Evolutionary conservation across 139 green algal species (phyloP), one percentile per base, ranked within the genome.

Genomic region (Chlorella sp.): DNA sequence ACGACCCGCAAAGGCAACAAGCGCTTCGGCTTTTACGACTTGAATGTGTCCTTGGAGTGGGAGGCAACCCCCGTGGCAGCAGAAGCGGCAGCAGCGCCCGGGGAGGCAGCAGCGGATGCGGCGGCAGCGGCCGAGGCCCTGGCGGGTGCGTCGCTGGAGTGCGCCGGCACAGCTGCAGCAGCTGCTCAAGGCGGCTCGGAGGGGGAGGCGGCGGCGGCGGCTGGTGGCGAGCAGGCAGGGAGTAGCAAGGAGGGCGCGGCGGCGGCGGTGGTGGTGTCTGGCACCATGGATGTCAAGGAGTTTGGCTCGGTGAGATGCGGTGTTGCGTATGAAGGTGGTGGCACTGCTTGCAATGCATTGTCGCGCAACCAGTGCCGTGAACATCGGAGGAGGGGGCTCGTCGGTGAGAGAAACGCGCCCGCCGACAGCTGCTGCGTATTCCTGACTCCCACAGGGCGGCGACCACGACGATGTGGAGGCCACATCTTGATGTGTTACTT

Each of bases 1-100:
- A 94, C 84, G 38, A 96, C 85, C 0, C 89, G 94, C 36, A 97
- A 97, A 83, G 91, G 92, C 69, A 94, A 93, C 83, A 97, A 96
- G 87, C 92, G 92, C 65, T 93, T 96, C 73, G 92, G 89, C 1
- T 84, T 94, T 26, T 97, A 93, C 69, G 94, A 97, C 77, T 41
- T 97, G 17, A 91, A 87, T 5, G 24, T 97, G 0, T 90, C 90
- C 0, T 74, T 96, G n/a, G 85, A 68, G 36, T 97, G 93, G 93
- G 84, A 93, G 67, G 87, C 76, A 0, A 78, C 7, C 17, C 46
- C n/a, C 51, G 76, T 54, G 90, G 81, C 22, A 32, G 68, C 72
- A 81, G 82, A 46, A 76, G 72, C 34, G 26, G 34, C 51, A 30
- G 64, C 74, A 24, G 73, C n/a, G 11, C 80, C 46, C 48, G 28